Evolutionary conservation across 169 alveolate genomes (phyloP), one percentile per base, ranked within the genome.

Genomic region (Fabrea salina): DNA sequence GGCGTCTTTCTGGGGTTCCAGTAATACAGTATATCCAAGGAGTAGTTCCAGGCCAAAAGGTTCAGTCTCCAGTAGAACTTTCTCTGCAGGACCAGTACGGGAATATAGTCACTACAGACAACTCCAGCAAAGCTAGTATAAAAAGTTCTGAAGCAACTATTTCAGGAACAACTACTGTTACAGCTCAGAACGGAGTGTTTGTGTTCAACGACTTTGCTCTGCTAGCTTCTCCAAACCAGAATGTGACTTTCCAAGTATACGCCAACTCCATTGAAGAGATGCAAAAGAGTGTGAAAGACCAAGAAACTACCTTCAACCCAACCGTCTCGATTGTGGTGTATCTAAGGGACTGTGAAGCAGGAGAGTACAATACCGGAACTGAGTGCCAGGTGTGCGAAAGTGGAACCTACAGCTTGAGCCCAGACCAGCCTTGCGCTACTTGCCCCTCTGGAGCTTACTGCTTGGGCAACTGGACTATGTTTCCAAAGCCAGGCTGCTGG

Each of bases 401-500:
- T 5, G 75, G 75, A 32, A 19, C 35, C 16, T 64, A 64, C 30
- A 7, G 7, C n/a, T 33, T 64, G 0, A 56, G 6, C 37, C 2
- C 57, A 22, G 19, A 7, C 7, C 22, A 22, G 22, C 51, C 50
- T 59, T 70, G 79, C 5, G 27, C 1, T 4, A 41, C 49, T 22
- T 70, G 79, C 67, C 79, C 79, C 4, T 19, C 16, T 6, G 43
- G 61, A 44, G 86, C 89, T 0, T 49, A 54, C 5, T 86, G 91
- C 56, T 32, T 53, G 4, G 91, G 91, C 22, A 86, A 84, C 7
- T 32, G 39, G 35, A 58, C 27, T 22, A 78, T 86, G 27, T 80
- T 85, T 5, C 79, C 79, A 25, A 50, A 27, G 19, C 67, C 40
- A 3, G 79, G 79, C 2, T 70, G 49, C 33, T 70, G 79, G 66